phyloP scores from a whole-genome alignment of 1,139 yeast genomes.

The Taiozyma onychis region DNA sequence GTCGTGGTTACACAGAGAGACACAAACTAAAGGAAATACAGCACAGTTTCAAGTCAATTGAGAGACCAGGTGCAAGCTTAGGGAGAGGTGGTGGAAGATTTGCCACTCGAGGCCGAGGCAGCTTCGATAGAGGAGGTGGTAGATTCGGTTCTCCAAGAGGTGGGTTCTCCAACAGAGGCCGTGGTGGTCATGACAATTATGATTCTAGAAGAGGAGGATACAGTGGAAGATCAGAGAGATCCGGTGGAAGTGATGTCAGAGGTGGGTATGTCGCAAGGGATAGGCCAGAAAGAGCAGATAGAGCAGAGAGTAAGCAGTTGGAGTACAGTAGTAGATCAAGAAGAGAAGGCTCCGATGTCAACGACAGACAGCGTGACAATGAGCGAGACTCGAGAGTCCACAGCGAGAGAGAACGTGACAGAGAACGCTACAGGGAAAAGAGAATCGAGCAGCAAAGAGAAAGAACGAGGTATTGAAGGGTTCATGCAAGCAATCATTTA shows the following conservation, averaged over 20 bases:
- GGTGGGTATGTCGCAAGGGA: constrained; percentile 1
- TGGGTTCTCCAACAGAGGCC: background rate
- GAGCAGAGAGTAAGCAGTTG: constrained; percentile 1
- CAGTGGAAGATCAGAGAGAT: constrained; percentile 3
- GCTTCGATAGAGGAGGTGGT: constrained; percentile 2
- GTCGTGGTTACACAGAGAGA: constrained; percentile 41
- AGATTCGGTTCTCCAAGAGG: background rate
- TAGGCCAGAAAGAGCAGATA: constrained; percentile 4
- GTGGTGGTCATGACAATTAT: background rate
- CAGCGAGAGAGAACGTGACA: constrained; percentile 13
- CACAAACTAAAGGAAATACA: constrained; percentile 4
- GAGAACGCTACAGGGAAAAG: constrained; percentile 12
- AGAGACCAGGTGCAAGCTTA: background rate
- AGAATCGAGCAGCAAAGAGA: constrained; percentile 12
- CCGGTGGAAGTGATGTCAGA: constrained; percentile 6
- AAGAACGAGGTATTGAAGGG: constrained; percentile 10
- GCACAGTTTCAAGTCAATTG: background rate
- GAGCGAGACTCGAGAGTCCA: constrained; percentile 6
- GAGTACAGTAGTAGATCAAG: constrained; percentile 19
- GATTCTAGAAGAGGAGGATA: background rate
- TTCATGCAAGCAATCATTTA: background rate
- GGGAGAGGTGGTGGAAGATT: background rate
- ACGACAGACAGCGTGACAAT: constrained; percentile 13
- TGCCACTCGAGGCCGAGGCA: background rate
- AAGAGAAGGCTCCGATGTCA: constrained; percentile 16